Conservation (phyloP, 1,139 yeast genomes). For the Magnusiomyces paraingens region DNA sequence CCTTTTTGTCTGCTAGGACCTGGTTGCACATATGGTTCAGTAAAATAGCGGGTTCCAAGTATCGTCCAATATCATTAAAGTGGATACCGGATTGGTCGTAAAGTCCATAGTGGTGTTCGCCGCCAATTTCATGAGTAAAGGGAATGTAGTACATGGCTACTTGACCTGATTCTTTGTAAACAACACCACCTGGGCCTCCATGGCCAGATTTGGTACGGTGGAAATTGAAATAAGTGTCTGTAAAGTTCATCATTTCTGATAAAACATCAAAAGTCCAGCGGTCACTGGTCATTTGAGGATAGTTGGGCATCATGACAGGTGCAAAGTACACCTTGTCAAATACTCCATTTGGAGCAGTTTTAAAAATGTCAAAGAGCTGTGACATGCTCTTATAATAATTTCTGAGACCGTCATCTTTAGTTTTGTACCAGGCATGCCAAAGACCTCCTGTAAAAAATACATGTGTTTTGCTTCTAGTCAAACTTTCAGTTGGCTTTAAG, state of each 20-base stretch:
- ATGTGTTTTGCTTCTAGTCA: not conserved
- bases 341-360: not conserved
- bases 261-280: not conserved
- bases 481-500: not conserved
- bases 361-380: not conserved
- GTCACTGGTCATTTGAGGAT: too few relatives aligned
- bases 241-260: not conserved
- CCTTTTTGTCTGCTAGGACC: not conserved
- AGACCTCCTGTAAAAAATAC: not conserved
- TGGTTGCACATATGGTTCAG: constrained; percentile 13
- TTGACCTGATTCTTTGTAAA: not conserved
- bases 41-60: constrained; percentile 8
- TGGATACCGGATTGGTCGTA: not conserved
- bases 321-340: not conserved
- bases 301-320: not conserved
- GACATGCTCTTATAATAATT: not conserved
- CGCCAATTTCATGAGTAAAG: not conserved
- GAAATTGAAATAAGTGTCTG: not conserved
- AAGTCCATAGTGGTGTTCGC: not conserved
- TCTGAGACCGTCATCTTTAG: not conserved
- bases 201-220: not conserved
- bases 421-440: not conserved
- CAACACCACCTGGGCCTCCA: not conserved
- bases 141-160: not conserved
- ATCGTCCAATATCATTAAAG: not conserved